phyloP scores from a whole-genome alignment of 164 flowering plant genomes.

The Aristolochia contorta region DNA sequence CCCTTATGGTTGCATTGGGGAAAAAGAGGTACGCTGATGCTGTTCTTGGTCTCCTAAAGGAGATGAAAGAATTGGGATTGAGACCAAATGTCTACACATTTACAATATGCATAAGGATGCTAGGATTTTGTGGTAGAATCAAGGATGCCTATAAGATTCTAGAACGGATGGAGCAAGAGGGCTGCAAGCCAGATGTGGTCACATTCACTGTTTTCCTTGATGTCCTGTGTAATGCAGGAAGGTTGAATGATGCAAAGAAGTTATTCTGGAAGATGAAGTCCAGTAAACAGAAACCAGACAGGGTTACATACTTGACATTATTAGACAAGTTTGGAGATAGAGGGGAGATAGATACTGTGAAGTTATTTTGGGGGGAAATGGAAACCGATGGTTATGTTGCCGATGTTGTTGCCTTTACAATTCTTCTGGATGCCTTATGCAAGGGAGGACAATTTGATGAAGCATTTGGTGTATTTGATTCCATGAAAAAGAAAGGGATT shows the following conservation, averaged over 20 bases:
- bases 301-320: slow-evolving; percentile 75
- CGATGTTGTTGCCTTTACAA: slow-evolving; percentile 77
- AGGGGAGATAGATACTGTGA: slow-evolving; percentile 58
- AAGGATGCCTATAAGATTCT: slow-evolving; percentile 56
- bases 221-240: slow-evolving; percentile 67
- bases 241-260: slow-evolving; percentile 51
- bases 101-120: slow-evolving; percentile 78
- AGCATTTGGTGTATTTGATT: slow-evolving; percentile 52
- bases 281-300: slow-evolving; percentile 69
- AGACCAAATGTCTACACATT: slow-evolving; percentile 81
- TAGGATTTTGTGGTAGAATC: slow-evolving; percentile 76
- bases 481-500: slow-evolving; percentile 54
- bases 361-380: slow-evolving; percentile 67
- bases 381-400: slow-evolving; percentile 71
- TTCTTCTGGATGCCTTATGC: slow-evolving; percentile 63
- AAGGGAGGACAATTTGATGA: slow-evolving; percentile 60
- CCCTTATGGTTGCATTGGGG: slow-evolving; percentile 85
- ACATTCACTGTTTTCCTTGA: slow-evolving; percentile 85
- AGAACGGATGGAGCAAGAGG: slow-evolving; percentile 71
- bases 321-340: slow-evolving; percentile 56
- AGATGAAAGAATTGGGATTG: slow-evolving; percentile 79
- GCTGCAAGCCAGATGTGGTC: slow-evolving; percentile 86
- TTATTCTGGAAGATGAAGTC: slow-evolving; percentile 62
- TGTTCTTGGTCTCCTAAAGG: slow-evolving; percentile 59
- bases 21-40: slow-evolving; percentile 64